Percentiles rank a stretch among this genome's conserved stretches.
Conservation (phyloP, 2,329 filamentous ascomycete species). For the Colletotrichum sp. region DNA sequence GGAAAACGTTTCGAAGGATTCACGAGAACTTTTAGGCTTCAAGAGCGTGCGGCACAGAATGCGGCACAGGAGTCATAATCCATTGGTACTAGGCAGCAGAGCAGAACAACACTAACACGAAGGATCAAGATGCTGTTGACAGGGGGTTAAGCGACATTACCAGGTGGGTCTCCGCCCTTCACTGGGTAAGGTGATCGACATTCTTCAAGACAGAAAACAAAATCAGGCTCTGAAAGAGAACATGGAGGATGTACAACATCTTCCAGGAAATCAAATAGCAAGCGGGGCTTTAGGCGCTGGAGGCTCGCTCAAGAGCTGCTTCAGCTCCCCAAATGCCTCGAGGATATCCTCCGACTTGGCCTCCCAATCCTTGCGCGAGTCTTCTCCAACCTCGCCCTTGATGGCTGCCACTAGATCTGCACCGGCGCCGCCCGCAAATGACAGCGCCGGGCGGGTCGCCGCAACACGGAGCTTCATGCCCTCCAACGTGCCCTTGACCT, state of each 20-base stretch:
- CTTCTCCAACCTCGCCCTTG: conserved; percentile 26
- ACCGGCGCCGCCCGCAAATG: conserved; percentile 27
- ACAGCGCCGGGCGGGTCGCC: conserved; percentile 34
- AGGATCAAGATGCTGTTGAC: not conserved
- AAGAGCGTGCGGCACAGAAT: not conserved
- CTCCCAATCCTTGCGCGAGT: conserved; percentile 27
- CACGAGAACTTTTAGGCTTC: not conserved
- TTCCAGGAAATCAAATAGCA: not conserved
- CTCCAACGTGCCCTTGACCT: conserved; percentile 28
- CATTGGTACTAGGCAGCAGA: not conserved
- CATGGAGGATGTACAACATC: not conserved
- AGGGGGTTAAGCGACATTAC: conserved; percentile 8
- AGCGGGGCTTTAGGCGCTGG: not conserved
- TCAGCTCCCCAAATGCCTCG: conserved; percentile 30
- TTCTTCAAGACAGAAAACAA: not conserved
- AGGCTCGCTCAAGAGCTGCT: conserved; percentile 25
- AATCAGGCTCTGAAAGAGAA: not conserved
- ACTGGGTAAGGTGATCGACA: not conserved
- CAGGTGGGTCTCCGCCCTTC: not conserved
- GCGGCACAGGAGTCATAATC: not conserved
- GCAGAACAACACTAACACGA: not conserved
- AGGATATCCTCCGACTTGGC: conserved; percentile 19
- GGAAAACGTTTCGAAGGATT: not conserved
- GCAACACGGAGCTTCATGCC: conserved; percentile 34
- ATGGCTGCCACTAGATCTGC: conserved; percentile 26